These are phyloP conservation scores for Cordyceps cateniannulata DNA, from an alignment of 2,329 filamentous ascomycete species.

Conservation along the genomic window DNA sequence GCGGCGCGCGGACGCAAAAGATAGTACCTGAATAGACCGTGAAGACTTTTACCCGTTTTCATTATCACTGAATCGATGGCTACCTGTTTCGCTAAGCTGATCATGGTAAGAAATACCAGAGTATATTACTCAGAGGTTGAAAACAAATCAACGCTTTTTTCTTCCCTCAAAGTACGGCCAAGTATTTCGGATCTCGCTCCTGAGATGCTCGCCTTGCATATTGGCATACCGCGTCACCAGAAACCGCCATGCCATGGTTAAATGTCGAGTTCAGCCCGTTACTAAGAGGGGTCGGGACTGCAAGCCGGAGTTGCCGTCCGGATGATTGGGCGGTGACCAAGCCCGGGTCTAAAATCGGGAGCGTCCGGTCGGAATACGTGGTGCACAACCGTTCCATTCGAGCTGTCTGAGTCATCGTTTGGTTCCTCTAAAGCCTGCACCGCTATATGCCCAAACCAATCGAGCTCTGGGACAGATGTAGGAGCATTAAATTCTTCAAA, in stretches of 20 bases:
- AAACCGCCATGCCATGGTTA: not conserved
- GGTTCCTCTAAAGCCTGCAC: not conserved
- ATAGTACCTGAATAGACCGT: not conserved
- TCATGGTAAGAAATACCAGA: not conserved
- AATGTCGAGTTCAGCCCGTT: no score
- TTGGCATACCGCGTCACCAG: no score
- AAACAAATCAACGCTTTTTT: not conserved
- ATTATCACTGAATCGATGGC: not conserved
- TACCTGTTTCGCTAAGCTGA: not conserved
- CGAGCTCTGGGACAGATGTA: conserved; percentile 16
- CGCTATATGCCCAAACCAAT: conserved; percentile 21
- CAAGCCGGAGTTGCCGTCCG: no score
- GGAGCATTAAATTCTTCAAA: conserved; percentile 16
- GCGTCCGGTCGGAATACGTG: not conserved
- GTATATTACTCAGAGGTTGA: not conserved
- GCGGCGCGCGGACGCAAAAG: not conserved
- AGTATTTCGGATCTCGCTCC: not conserved
- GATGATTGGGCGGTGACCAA: not conserved
- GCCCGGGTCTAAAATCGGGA: not conserved
- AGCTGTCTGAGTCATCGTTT: not conserved
- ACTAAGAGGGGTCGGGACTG: no score
- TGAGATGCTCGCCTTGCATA: not conserved
- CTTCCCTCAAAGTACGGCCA: not conserved
- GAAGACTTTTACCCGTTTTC: not conserved
- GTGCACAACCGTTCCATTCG: conserved; percentile 4